Evolutionary conservation across 176 grass and related monocot genomes (phyloP), one percentile per base, ranked within the genome.

Genomic region (Eremochloa ophiuroides): DNA sequence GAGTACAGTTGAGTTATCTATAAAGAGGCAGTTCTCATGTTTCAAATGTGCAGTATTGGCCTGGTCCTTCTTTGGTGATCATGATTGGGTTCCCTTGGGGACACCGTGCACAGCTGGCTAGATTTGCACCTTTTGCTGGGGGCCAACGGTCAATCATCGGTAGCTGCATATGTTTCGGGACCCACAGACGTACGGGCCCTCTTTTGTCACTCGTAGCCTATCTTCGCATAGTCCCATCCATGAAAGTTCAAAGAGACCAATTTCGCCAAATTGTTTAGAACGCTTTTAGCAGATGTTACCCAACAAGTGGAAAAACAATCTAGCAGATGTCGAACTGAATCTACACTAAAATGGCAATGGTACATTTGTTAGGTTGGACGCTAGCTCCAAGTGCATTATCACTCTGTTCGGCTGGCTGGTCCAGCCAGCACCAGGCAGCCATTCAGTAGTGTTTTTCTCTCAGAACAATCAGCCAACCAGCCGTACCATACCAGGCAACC

Each of bases 81-180:
- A 80, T 88, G 59, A 43, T 35, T 79, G 74, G 74, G 6, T 47
- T 66, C 74, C 74, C 71, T 83, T 58, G 67, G 80, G 79, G 86
- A 40, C 69, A 55, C 70, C 81, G 81, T 80, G 82, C 73, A 81
- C 77, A 89, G 73, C 58, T 77, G 55, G 72, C 80, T 82, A 82
- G 79, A 90, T 83, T 85, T 86, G 46, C 74, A 78, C 60, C 74
- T 79, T 86, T 81, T 68, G 58, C 74, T 78, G 79, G 77, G 77
- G 72, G 31, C 34, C 66, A 83, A 82, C 79, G 83, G 73, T 86
- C 85, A 85, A 88, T 91, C 89, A 84, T 88, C 83, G 60, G 73
- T 74, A 61, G 60, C 18, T 74, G 67, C n/a, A 58, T 46, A 85
- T 71, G 26, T 71, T 48, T 48, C 1, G 65, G 83, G 79, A 17